Evolutionary conservation across 495 filamentous ascomycete genomes (phyloP).

Genomic region (Penicillium silybi): DNA sequence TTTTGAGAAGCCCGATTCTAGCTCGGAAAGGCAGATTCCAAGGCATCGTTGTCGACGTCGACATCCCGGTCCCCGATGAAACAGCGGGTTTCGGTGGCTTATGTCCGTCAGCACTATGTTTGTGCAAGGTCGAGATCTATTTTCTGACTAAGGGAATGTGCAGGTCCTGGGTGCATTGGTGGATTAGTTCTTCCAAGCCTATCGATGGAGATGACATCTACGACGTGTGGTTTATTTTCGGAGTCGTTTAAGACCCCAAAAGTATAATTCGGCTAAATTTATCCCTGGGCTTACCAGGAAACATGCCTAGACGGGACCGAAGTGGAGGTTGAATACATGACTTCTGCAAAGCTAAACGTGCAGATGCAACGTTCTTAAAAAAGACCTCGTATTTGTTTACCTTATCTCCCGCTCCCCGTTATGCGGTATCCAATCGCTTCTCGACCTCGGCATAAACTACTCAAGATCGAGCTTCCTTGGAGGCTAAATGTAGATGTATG

Average conservation of each 20-base stretch:
- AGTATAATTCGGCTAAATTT: neutral
- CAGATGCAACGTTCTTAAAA: neutral
- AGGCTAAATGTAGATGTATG: neutral
- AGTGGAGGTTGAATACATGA: neutral
- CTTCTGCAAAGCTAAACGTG: neutral
- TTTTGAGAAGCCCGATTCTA: neutral
- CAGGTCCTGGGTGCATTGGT: neutral
- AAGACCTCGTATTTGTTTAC: neutral
- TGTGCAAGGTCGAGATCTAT: slow-evolving; percentile 9
- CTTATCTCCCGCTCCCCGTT: neutral
- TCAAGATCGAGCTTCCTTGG: neutral
- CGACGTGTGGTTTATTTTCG: neutral
- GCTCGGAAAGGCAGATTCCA: neutral
- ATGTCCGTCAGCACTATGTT: slow-evolving; percentile 24
- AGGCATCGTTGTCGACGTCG: neutral
- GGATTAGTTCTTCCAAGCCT: neutral
- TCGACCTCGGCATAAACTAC: neutral
- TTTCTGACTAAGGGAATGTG: neutral
- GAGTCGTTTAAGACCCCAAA: neutral
- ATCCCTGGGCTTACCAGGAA: neutral
- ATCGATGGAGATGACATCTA: neutral
- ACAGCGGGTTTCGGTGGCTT: slow-evolving; percentile 5
- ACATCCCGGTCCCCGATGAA: neutral
- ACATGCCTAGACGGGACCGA: neutral
- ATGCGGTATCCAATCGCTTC: neutral